Evolutionary conservation across 257 asterid species (phyloP), one percentile per base, ranked within the genome.

Genomic region (Fraxinus cuspidata): DNA sequence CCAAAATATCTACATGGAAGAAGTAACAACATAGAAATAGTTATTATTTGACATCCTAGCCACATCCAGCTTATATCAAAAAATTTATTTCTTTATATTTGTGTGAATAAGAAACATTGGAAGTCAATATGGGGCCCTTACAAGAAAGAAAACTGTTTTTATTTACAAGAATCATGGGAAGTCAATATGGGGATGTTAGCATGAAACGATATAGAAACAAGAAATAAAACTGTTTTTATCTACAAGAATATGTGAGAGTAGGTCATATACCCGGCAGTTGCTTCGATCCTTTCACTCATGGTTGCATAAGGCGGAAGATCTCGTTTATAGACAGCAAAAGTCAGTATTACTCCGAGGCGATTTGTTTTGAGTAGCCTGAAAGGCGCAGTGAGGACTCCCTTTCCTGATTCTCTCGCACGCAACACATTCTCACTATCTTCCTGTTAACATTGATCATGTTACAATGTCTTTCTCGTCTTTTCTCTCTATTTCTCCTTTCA

Each of bases 341-440:
- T 96, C 81, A 93, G 85, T 88, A 96, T 96, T 38, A 96, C 99
- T 31, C 99, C 99, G 15, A 96, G 91, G 31, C 94, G 97, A 73
- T 96, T 93, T 4, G 98, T 92, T 87, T 96, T 96, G 71, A 93
- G 94, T 74, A 96, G 86, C 88, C 85, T 83, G 86, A 96, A 96
- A 19, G 99, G 99, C 80, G 99, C 98, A 35, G 99, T 96, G 77
- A 96, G 97, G 58, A 93, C 99, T 0, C 99, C 99, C 84, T 93
- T 96, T 76, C 97, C 98, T 7, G 96, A 96, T 85, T 89, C 97
- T 84, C 99, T 87, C 27, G 99, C 99, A 7, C 98, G 97, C 76
- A 96, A 83, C 51, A 96, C 92, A 83, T 96, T 96, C 77, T 92
- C 96, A 19, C 99, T 96, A 81, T 96, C 99, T 87, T 96, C 99